These are phyloP conservation scores for Eucalyptus sp. DNA, from an alignment of 345 rosid genomes.

Conservation along the genomic window DNA sequence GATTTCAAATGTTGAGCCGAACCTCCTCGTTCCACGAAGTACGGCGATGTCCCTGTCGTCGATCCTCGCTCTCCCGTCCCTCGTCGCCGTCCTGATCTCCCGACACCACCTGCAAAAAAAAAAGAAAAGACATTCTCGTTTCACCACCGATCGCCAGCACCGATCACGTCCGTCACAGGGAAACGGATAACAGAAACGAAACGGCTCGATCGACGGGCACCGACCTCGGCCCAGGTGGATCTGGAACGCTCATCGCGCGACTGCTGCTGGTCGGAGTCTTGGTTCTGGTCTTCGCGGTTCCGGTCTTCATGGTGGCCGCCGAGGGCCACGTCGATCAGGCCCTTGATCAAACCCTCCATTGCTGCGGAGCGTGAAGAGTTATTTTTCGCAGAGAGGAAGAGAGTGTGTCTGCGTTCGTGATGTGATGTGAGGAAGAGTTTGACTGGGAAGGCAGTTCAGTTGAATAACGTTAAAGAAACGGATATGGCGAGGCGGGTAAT, in stretches of 20 bases:
- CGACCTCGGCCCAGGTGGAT: conserved; percentile 75
- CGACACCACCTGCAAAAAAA: conserved; percentile 49
- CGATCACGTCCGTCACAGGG: not conserved
- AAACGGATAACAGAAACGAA: not conserved
- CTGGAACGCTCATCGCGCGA: conserved; percentile 45
- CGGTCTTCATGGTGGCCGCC: conserved; percentile 12
- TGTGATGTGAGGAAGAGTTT: not conserved
- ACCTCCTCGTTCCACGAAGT: conserved; percentile 18
- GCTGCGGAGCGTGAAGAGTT: not conserved
- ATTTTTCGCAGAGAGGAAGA: not conserved
- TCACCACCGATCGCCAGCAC: not conserved
- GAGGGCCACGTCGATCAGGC: conserved; percentile 46
- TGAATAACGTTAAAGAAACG: not conserved
- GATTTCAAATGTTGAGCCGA: not conserved
- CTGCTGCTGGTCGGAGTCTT: not conserved
- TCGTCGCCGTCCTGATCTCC: conserved; percentile 33
- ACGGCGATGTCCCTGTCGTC: not conserved
- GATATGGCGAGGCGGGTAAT: conserved; percentile 12
- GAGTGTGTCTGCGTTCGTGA: not conserved
- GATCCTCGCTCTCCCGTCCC: not conserved
- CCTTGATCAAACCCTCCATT: conserved; percentile 78
- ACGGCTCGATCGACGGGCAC: not conserved
- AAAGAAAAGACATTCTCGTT: not conserved
- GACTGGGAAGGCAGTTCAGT: not conserved
- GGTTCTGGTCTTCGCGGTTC: conserved; percentile 13